Percentiles rank a stretch among this genome's conserved stretches.
Evolutionary conservation across 2,329 filamentous ascomycete species (phyloP).

Genomic region (Talaromyces amestolkiae): DNA sequence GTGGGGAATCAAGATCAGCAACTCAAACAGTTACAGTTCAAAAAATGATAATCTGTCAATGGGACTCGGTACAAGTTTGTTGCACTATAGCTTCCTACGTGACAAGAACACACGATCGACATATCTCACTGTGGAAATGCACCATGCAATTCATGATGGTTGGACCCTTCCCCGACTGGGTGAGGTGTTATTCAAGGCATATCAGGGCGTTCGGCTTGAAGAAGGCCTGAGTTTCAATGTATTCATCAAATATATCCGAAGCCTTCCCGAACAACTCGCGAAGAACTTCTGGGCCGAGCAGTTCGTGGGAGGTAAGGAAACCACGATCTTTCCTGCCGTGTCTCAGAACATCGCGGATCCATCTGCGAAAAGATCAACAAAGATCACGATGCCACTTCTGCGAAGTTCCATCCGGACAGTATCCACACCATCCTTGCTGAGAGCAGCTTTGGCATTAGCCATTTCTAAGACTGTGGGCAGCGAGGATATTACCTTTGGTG

Average conservation of each 20-base stretch:
- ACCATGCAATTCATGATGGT: constrained; percentile 54
- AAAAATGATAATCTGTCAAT: not conserved
- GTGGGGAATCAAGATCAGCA: not conserved
- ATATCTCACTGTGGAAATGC: constrained; percentile 48
- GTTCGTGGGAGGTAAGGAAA: not conserved
- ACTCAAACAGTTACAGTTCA: not conserved
- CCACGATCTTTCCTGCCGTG: not conserved
- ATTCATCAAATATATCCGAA: not conserved
- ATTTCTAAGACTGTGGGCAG: constrained; percentile 23
- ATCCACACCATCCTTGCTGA: not conserved
- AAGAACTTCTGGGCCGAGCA: constrained; percentile 6
- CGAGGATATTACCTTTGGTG: constrained; percentile 42
- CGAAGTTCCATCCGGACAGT: not conserved
- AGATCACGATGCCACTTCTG: not conserved
- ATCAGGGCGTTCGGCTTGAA: constrained; percentile 28
- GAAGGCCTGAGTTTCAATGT: constrained; percentile 25
- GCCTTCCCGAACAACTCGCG: no score
- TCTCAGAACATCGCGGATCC: not conserved
- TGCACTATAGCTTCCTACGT: constrained; percentile 17
- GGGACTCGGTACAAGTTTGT: constrained; percentile 16
- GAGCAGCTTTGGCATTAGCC: constrained; percentile 5
- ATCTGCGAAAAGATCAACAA: no score
- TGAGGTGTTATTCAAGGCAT: constrained; percentile 18
- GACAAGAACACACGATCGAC: not conserved
- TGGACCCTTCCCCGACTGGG: constrained; percentile 42